Conservation (phyloP, 192 early-diverging fungal genomes). For the Lobosporangium transversale region DNA sequence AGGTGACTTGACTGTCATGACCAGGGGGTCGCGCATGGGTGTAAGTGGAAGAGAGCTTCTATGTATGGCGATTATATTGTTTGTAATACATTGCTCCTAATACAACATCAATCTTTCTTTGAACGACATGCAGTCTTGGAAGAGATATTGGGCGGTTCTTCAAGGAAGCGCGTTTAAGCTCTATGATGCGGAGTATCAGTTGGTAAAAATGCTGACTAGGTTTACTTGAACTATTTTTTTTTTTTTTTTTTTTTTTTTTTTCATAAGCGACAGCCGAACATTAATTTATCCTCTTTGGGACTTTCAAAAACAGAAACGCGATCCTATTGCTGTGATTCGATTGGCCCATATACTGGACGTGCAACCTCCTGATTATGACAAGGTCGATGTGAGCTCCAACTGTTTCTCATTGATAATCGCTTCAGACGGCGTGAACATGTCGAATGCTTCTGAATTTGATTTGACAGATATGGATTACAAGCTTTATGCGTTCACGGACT, state of each 20-base stretch:
- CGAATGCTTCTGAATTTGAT: conserved; percentile 14
- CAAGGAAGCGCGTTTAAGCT: conserved; percentile 34
- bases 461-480: conserved; percentile 32
- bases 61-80: neutral
- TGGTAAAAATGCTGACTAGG: conserved; percentile 7
- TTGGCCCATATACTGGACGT: conserved; percentile 18
- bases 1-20: conserved; percentile 39
- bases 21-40: conserved; percentile 20
- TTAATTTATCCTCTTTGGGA: too few species aligned
- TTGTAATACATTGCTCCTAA: too few species aligned
- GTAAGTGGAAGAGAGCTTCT: neutral
- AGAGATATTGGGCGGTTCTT: conserved; percentile 46
- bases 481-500: conserved; percentile 41
- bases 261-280: too few species aligned
- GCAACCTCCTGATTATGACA: conserved; percentile 44
- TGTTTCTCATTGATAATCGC: conserved; percentile 15
- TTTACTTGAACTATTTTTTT: neutral
- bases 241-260: conserved; percentile 1
- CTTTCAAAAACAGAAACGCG: conserved; percentile 46
- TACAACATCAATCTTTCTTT: too few species aligned
- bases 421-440: conserved; percentile 17
- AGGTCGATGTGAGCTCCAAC: conserved; percentile 33
- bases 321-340: conserved; percentile 26
- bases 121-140: conserved; percentile 18
- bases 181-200: conserved; percentile 45